Percentiles rank a stretch among this genome's conserved stretches.
Conservation (phyloP, 345 rosid species). For the Conringia planisiliqua region DNA sequence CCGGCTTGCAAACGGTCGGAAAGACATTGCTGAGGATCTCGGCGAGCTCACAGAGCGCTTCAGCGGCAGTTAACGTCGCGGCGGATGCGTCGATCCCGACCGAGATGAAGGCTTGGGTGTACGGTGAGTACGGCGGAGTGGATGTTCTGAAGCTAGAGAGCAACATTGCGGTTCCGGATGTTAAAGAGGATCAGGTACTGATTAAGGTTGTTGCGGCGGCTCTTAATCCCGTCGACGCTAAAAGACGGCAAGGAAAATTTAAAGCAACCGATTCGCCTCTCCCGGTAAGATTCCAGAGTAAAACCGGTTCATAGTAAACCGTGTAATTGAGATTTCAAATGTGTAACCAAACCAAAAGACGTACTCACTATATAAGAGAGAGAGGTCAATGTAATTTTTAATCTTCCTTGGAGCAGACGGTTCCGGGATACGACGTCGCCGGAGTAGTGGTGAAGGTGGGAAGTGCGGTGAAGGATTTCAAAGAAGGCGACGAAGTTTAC, state of each 20-base stretch:
- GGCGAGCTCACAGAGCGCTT: constrained; percentile 55
- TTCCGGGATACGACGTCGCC: constrained; percentile 93
- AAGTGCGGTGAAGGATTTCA: constrained; percentile 63
- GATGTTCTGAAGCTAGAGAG: constrained; percentile 78
- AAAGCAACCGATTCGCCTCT: constrained; percentile 92
- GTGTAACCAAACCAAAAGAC: no score
- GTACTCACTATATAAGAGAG: no score
- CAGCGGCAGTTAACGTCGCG: constrained; percentile 43
- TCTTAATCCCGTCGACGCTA: constrained; percentile 88
- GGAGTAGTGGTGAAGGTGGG: constrained; percentile 87
- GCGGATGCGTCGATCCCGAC: constrained; percentile 43
- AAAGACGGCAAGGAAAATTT: constrained; percentile 87
- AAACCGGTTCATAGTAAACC: no score
- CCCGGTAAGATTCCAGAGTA: constrained; percentile 27
- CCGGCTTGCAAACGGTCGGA: neutral
- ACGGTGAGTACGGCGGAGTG: constrained; percentile 75
- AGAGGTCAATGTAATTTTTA: neutral
- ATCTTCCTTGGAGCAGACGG: constrained; percentile 49
- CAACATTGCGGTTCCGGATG: constrained; percentile 63
- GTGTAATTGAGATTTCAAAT: no score
- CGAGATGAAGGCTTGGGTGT: constrained; percentile 85
- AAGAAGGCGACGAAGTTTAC: constrained; percentile 86
- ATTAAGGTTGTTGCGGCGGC: constrained; percentile 85
- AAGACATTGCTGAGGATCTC: constrained; percentile 32
- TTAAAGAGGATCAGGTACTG: constrained; percentile 82